A percentile compares a stretch with the other conserved stretches of the same genome.
Evolutionary conservation across 345 rosid genomes (phyloP).

Genomic region (Acer campestre): DNA sequence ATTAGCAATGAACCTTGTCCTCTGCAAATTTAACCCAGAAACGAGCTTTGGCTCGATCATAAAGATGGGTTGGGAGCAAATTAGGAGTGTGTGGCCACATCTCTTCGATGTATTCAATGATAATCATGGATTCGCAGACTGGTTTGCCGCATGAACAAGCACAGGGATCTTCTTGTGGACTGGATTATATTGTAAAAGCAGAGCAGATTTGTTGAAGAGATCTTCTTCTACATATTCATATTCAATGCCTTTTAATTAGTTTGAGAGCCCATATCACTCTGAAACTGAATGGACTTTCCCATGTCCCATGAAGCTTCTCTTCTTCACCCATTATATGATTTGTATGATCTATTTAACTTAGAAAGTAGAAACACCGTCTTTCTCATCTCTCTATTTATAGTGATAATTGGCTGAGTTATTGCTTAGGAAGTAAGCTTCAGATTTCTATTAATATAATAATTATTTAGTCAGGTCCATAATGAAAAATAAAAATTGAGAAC

Average conservation of each 20-base stretch:
- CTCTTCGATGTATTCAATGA: constrained; percentile 25
- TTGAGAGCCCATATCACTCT: constrained; percentile 21
- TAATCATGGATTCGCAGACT: constrained; percentile 17
- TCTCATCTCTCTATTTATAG: too few relatives aligned
- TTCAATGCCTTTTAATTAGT: constrained; percentile 13
- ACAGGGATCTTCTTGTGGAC: constrained; percentile 39
- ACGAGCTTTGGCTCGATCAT: constrained; percentile 3
- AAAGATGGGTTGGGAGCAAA: constrained; percentile 22
- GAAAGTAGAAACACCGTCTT: too few relatives aligned
- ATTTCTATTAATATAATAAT: too few relatives aligned
- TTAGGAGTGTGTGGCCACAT: constrained; percentile 18
- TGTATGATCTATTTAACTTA: too few relatives aligned
- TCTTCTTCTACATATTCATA: constrained; percentile 17
- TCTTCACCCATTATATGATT: background rate
- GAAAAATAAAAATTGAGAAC: too few relatives aligned
- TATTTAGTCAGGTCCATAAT: too few relatives aligned
- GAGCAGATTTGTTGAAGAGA: constrained; percentile 27
- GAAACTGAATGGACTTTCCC: constrained; percentile 16
- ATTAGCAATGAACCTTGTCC: background rate
- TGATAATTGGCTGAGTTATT: too few relatives aligned
- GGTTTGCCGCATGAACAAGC: constrained; percentile 31
- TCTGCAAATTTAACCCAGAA: constrained; percentile 14
- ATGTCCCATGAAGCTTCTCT: constrained; percentile 16
- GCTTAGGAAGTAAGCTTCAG: too few relatives aligned
- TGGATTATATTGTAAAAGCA: constrained; percentile 30